Base-by-base conservation (phyloP, 2,329 filamentous ascomycete species). In the Cordyceps cicadae region DNA sequence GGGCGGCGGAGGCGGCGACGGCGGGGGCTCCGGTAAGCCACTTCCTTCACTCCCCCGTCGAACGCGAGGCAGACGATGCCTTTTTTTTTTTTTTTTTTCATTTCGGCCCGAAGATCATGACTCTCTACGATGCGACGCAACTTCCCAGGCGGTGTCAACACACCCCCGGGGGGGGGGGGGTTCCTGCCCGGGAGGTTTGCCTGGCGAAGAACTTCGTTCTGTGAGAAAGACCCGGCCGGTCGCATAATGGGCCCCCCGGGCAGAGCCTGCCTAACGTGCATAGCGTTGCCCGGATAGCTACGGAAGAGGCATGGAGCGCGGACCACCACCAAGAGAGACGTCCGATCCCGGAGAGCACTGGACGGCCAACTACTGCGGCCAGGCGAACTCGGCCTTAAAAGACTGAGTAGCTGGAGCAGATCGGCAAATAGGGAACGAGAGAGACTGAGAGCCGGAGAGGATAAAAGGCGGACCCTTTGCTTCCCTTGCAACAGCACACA, bases 161-260 rank as follows among this genome's bases (percentile, higher is more conserved):
- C 26, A n/a, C 41, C 21, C 41, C n/a, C n/a, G n/a, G n/a, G n/a
- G n/a, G n/a, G 4, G 24, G 24, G 24, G 24, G 24, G 24, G 24
- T 24, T 24, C 24, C 24, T 24, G 24, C 24, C 24, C 24, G 24
- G 24, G 45, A 46, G 39, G 24, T 12, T 26, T 37, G 17, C n/a
- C 41, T 11, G 26, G 41, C 24, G 24, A 37, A 34, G 24, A 24
- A 34, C 39, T 39, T 41, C 15, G 15, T 39, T 19, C 17, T 24
- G 17, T 39, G 4, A 43, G 52, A 11, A 4, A 19, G 21, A 24
- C 55, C 46, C 55, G 51, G 24, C 11, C 26, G 48, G 43, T 26
- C 43, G 55, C 55, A 59, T 39, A 52, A 59, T 52, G 37, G 56
- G 56, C 48, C n/a, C n/a, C n/a, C n/a, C 56, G 56, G 56, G 48